Evolutionary conservation across 192 early-diverging fungal species (phyloP), one percentile per base, ranked within the genome.

Genomic region (Backusella morwellensis): DNA sequence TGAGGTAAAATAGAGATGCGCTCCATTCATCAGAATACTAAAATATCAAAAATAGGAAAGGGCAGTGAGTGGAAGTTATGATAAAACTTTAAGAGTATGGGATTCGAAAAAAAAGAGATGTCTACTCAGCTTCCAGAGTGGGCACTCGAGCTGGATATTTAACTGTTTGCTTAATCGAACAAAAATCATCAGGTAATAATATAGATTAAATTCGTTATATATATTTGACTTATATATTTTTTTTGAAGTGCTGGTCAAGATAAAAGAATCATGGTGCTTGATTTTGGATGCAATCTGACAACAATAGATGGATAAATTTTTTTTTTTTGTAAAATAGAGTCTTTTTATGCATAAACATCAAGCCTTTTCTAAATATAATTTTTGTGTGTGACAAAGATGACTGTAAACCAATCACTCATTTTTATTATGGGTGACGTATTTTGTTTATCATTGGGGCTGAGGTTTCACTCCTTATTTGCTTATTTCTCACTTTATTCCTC

Each of bases 121-220:
- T 70, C 80, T 94, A 40, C 73, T 95, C 3, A 71, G 80, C 32
- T 82, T 78, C 54, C 80, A 82, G 29, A 78, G 90, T 42, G 94
- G 90, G 6, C 95, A 97, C 75, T 88, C 89, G 8, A 95, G 95
- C 78, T 98, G 98, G 97, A 95, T 99, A 12, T 99, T 98, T 88
- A 95, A 97, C 83, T 93, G 97, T 6, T 95, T 86, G 90, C 96
- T 40, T 92, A 97, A 73, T 94, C 93, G 81, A 91, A 92, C 72
- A 77, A 86, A 32, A 63, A 82, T 82, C 7, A 74, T 78, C 32
- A 86, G 85, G 73, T 79, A 72, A 19, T 32, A 5, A 56, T 21
- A 56, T 9, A 23, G 21, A 41, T 17, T 4, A 38, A n/a, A 3
- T 4, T 72, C 15, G 11, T 17, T 23, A 12, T 4, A 23, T 34